Base-by-base conservation (phyloP, 1,284 basidiomycete species). In the Ustilago loliicola region DNA sequence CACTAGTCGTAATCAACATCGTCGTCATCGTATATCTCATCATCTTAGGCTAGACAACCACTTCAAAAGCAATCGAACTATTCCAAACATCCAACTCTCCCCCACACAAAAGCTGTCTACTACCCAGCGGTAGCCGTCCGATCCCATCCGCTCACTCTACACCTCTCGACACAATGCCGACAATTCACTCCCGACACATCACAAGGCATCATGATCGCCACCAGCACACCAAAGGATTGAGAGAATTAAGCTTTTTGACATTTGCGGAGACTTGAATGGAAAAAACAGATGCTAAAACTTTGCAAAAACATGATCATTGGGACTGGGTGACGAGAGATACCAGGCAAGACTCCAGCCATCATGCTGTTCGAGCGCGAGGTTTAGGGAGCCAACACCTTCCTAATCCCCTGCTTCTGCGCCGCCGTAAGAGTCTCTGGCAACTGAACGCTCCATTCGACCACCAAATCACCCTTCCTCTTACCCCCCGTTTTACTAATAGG, bases 401-500 rank as follows among this genome's bases (percentile, higher is more conserved):
- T 67, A 36, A 86, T 10, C 17, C 73, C 76, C 47, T 73, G 61
- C 53, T 67, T 77, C 71, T 86, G 83, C 11, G 72, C 45, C 6
- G 65, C 42, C 11, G 67, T 78, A n/a, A 86, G 54, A 1, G 66
- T 56, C 21, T 85, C 81, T 17, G 85, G 85, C 54, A 86, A 45
- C 51, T 80, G 70, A 10, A 86, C 77, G 52, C 79, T 77, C 84
- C 84, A 86, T 62, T 80, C 79, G 1, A 85, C 79, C 29, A 86
- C 79, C 21, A 86, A 59, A 56, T 86, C 85, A 45, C 85, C 85
- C 62, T 81, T 81, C n/a, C 53, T 66, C 45, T 80, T 75, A 7
- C 84, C 84, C 10, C 70, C 75, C 8, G 77, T 79, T 58, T 85
- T 85, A 45, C 76, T 78, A 54, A 86, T 85, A 1, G 85, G 85